A percentile compares a stretch with the other conserved stretches of the same genome.
Evolutionary conservation across 129 eudicot genomes (phyloP).

Genomic region (Flaveria robusta): DNA sequence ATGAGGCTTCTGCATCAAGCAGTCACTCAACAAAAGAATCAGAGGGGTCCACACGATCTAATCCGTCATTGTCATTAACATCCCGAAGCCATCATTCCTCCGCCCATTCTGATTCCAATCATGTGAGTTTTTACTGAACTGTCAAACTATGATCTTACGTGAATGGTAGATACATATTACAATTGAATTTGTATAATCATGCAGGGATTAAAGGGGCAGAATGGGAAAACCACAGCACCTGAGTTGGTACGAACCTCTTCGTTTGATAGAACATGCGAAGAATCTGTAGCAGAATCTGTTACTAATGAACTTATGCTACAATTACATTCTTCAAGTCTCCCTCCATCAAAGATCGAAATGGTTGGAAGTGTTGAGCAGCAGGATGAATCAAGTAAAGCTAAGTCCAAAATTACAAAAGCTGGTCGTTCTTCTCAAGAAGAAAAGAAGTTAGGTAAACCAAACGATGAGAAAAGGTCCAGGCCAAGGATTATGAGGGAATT

Average conservation of each 20-base stretch:
- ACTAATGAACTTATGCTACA: conserved; percentile 83
- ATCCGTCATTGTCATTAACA: conserved; percentile 43
- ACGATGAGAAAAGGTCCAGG: conserved; percentile 72
- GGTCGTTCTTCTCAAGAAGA: conserved; percentile 95
- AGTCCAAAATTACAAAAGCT: conserved; percentile 54
- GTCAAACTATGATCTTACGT: not conserved
- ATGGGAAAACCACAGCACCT: conserved; percentile 48
- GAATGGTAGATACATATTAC: conserved; percentile 7
- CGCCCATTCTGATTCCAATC: conserved; percentile 50
- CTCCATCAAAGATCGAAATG: conserved; percentile 53
- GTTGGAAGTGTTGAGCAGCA: conserved; percentile 50
- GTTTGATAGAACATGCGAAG: conserved; percentile 91
- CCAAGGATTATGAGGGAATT: conserved; percentile 92
- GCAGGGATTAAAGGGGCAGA: conserved; percentile 69
- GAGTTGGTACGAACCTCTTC: conserved; percentile 83
- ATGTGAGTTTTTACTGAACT: conserved; percentile 51
- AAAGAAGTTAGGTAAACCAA: conserved; percentile 67
- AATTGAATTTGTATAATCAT: conserved; percentile 17
- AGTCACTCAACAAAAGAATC: conserved; percentile 59
- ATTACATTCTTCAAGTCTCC: conserved; percentile 52
- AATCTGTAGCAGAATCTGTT: conserved; percentile 85
- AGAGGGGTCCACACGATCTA: conserved; percentile 60
- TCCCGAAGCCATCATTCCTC: conserved; percentile 45
- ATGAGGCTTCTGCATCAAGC: conserved; percentile 64
- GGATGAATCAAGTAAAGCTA: conserved; percentile 52